A percentile compares a stretch with the other conserved stretches of the same genome.
These are phyloP conservation scores for Trypanosoma conorhini DNA, from an alignment of 208 protist genomes.

Conservation along the genomic window DNA sequence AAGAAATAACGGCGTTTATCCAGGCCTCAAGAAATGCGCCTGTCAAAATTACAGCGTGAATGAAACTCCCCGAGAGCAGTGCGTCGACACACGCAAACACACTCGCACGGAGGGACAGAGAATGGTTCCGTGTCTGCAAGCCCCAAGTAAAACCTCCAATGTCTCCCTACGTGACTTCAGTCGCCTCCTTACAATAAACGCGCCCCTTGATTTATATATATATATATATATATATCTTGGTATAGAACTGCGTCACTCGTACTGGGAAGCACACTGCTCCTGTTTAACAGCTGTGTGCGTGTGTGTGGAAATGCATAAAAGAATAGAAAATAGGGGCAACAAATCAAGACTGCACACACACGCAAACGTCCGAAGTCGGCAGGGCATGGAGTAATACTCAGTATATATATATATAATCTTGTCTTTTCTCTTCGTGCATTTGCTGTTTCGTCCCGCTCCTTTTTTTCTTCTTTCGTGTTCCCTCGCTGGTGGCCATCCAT, in stretches of 20 bases:
- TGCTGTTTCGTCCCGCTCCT: not conserved
- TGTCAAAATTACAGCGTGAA: not conserved
- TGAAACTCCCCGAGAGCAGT: not conserved
- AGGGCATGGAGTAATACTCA: not conserved
- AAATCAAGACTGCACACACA: not conserved
- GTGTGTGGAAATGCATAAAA: not conserved
- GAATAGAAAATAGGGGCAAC: not conserved
- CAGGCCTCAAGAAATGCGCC: not conserved
- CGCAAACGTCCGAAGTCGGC: not conserved
- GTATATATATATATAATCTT: not conserved
- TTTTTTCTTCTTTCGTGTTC: not conserved
- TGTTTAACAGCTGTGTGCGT: not conserved
- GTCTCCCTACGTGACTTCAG: not conserved
- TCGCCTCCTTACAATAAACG: not conserved
- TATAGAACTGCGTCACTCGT: not conserved
- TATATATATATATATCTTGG: too few species aligned
- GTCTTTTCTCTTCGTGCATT: too few species aligned
- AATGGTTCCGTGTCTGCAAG: not conserved
- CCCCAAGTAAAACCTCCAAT: not conserved
- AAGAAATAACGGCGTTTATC: not conserved
- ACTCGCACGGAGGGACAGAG: not conserved
- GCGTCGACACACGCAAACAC: not conserved
- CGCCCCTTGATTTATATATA: too few species aligned
- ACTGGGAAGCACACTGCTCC: not conserved
- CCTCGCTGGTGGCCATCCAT: not conserved